Evolutionary conservation across 1,284 basidiomycete genomes (phyloP), one percentile per base, ranked within the genome.

Genomic region (Ganoderma resinaceum): DNA sequence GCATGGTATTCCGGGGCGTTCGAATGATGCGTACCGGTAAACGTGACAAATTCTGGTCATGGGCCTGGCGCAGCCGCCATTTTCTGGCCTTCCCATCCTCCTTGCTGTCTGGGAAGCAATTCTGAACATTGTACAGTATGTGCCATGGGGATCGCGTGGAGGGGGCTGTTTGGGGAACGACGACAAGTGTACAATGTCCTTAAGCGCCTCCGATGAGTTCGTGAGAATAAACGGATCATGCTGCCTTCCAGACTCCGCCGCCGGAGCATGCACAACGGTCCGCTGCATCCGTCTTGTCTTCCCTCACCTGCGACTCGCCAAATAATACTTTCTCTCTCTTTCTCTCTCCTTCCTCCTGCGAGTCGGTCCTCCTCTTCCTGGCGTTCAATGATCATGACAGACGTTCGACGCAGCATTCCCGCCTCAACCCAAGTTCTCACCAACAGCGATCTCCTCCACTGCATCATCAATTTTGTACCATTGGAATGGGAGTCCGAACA

Each of bases 1-100:
- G 9, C 33, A 26, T 29, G 58, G 38, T 59, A 59, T 46, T 61
- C 59, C 49, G 26, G 46, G 58, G 38, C 23, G 57, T 61, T 59
- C 43, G 29, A 46, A 62, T 61, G 59, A 61, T 61, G 26, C 49
- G 65, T 11, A 31, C 42, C 42, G 49, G 35, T 57, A 9, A 23
- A 23, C 40, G 9, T 65, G 37, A 65, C 57, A 43, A 58, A 65
- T n/a, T 29, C 9, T 23, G 23, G 58, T 60, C 58, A 38, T 60
- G 18, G 8, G 58, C 58, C 58, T 60, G 58, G 29, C 37, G 55
- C 33, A 38, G n/a, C 58, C 31, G 55, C 55, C 55, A 37, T 29
- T 60, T 60, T 12, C 12, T 26, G 20, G 33, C n/a, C 58, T 40
- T 59, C 58, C 58, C 33, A 40, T 60, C 58, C 37, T 60, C 37